Percentiles rank a stretch among this genome's conserved stretches.
Evolutionary conservation across 139 green algal genomes (phyloP).

Genomic region (Zygnema circumcarinatum): DNA sequence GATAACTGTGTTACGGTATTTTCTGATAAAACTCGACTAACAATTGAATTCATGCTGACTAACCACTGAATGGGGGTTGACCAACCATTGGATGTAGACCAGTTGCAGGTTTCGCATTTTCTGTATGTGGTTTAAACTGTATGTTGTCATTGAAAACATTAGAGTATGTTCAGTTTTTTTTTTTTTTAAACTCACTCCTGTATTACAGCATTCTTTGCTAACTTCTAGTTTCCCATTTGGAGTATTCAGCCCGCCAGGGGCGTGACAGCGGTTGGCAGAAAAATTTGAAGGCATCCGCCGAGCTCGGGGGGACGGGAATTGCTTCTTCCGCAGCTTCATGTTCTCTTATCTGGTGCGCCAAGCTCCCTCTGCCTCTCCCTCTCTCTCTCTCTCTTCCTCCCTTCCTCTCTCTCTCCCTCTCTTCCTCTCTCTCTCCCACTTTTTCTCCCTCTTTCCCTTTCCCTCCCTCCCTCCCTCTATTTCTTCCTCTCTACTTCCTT

Average conservation of each 20-base stretch:
- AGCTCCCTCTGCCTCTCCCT: background rate
- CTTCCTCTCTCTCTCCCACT: background rate
- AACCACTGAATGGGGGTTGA: background rate
- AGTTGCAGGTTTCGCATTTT: background rate
- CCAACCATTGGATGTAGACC: background rate
- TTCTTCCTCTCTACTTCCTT: no score
- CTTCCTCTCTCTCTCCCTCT: background rate
- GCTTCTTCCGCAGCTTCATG: conserved; percentile 57
- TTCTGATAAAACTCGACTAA: background rate
- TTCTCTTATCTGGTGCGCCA: conserved; percentile 52
- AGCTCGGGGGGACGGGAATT: conserved; percentile 51
- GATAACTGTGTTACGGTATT: background rate
- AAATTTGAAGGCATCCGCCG: conserved; percentile 42
- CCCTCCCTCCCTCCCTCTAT: background rate
- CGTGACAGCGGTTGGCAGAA: conserved; percentile 13
- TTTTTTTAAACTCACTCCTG: no score
- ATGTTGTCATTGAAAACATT: conserved; percentile 15
- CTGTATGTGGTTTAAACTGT: background rate
- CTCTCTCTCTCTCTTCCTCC: background rate
- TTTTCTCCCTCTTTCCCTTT: background rate
- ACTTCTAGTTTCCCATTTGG: no score
- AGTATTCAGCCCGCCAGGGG: conserved; percentile 3
- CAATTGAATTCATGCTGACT: background rate
- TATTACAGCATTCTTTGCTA: no score
- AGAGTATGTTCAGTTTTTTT: no score